A percentile compares a stretch with the other conserved stretches of the same genome.
phyloP scores from a whole-genome alignment of 2,329 filamentous ascomycete species.

The Colletotrichum camelliae region DNA sequence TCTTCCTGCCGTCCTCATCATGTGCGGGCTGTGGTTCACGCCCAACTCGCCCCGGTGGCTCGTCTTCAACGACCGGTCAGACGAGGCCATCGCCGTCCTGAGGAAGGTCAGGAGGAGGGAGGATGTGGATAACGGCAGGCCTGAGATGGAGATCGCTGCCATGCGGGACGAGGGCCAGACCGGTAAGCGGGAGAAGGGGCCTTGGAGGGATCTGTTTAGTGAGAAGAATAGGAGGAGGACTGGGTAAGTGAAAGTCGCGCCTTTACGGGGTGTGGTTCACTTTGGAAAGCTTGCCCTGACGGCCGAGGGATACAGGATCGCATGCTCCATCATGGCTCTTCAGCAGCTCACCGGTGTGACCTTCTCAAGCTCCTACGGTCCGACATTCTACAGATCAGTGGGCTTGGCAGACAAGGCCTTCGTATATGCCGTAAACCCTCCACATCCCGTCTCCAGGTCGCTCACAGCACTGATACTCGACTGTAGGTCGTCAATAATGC shows the following conservation, averaged over 20 bases:
- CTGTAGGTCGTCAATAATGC: slow-evolving; percentile 16
- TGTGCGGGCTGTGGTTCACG: background rate
- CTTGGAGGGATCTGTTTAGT: background rate
- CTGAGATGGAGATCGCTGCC: background rate
- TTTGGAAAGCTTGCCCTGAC: background rate
- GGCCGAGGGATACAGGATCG: background rate
- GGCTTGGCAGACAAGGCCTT: background rate
- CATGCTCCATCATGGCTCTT: background rate
- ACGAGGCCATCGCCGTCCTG: background rate
- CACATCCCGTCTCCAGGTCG: background rate
- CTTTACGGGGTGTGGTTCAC: background rate
- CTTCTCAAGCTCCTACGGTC: background rate
- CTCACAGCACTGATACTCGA: background rate
- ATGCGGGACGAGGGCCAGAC: background rate
- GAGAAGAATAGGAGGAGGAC: background rate
- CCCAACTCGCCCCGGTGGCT: background rate
- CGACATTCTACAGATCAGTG: background rate
- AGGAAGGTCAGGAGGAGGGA: background rate
- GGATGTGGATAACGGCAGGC: background rate
- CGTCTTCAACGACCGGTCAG: background rate
- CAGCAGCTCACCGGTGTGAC: background rate
- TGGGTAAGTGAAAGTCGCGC: background rate
- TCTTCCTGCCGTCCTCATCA: slow-evolving; percentile 8
- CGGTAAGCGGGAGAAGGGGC: background rate
- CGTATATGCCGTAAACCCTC: background rate